Conservation (phyloP, 495 filamentous ascomycete species). For the Podospora tetraspora region DNA sequence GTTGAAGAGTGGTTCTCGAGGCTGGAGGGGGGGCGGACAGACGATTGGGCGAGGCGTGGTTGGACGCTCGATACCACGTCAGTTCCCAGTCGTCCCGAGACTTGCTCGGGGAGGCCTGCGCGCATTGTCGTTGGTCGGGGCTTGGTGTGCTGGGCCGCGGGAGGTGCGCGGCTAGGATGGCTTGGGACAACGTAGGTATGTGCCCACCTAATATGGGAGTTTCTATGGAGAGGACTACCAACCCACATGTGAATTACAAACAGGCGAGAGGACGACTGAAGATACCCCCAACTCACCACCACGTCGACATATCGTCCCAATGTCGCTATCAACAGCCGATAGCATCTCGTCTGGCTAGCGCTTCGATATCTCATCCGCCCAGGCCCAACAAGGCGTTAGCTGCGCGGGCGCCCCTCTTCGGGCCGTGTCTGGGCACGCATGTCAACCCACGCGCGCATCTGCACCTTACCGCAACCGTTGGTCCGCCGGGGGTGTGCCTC, state of each 20-base stretch:
- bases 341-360: neutral
- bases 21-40: neutral
- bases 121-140: neutral
- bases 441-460: neutral
- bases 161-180: neutral
- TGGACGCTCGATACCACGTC: neutral
- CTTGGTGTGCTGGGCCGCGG: neutral
- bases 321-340: neutral
- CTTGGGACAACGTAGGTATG: no score
- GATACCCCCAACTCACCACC: neutral
- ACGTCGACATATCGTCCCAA: neutral
- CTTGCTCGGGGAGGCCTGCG: neutral
- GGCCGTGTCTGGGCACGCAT: neutral
- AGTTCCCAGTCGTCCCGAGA: neutral
- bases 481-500: neutral
- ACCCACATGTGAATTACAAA: no score
- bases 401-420: neutral
- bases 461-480: neutral
- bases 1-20: neutral
- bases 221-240: no score
- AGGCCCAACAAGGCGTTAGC: neutral
- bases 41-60: neutral
- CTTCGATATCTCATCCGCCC: neutral
- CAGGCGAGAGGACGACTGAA: no score
- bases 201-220: no score